Evolutionary conservation across 306 rosid genomes (phyloP).

Genomic region (Pyrus pyrifolia): DNA sequence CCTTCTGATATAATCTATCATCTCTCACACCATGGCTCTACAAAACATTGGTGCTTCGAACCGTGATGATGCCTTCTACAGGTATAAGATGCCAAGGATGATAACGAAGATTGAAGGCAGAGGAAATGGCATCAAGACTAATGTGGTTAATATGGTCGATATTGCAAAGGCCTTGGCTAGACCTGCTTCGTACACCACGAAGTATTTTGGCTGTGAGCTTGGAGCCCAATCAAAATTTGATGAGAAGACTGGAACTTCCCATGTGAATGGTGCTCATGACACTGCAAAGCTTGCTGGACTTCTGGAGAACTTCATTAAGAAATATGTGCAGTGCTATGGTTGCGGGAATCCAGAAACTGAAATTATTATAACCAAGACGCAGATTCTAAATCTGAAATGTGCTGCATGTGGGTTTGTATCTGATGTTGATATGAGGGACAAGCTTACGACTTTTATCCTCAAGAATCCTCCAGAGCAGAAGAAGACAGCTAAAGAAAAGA

Average conservation of each 20-base stretch:
- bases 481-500: constrained; percentile 67
- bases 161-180: constrained; percentile 84
- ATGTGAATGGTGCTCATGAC: constrained; percentile 76
- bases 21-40: constrained; percentile 43
- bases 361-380: constrained; percentile 55
- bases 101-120: constrained; percentile 76
- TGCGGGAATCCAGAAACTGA: constrained; percentile 87
- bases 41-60: constrained; percentile 79
- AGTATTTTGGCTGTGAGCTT: constrained; percentile 82
- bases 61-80: constrained; percentile 81
- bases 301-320: constrained; percentile 78
- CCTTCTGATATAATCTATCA: constrained; percentile 8
- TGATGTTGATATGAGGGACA: constrained; percentile 81
- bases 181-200: constrained; percentile 68
- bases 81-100: constrained; percentile 95
- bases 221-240: constrained; percentile 83
- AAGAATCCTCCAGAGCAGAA: constrained; percentile 76
- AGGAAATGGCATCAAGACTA: constrained; percentile 83
- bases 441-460: constrained; percentile 65
- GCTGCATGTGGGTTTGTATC: constrained; percentile 81
- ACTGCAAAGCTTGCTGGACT: constrained; percentile 71
- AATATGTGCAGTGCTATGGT: constrained; percentile 73
- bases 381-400: constrained; percentile 69
- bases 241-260: constrained; percentile 67
- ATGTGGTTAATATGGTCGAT: constrained; percentile 74